Conservation (phyloP, 768 basidiomycete genomes). For the Myochromella boudieri region DNA sequence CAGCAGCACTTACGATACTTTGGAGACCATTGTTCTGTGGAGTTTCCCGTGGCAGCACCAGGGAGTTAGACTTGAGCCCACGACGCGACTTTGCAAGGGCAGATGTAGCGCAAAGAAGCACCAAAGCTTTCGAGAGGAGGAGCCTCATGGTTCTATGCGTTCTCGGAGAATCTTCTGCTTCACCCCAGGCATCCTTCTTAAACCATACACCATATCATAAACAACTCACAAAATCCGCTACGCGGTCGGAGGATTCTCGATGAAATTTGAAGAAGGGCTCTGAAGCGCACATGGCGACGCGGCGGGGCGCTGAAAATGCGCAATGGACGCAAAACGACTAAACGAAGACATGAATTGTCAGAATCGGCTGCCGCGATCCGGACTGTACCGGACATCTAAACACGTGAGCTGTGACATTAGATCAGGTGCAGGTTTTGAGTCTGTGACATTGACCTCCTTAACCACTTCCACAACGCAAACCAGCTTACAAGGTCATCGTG, state of each 20-base stretch:
- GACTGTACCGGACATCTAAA: too few species aligned
- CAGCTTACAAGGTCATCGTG: too few species aligned
- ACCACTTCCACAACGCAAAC: too few species aligned
- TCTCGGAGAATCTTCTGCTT: slow-evolving; percentile 3
- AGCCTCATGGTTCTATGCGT: slow-evolving; percentile 20
- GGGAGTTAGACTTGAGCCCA: neutral
- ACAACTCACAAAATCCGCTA: slow-evolving; percentile 6
- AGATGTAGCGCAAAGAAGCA: slow-evolving; percentile 22
- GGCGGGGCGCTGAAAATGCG: slow-evolving; percentile 1
- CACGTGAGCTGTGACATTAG: too few species aligned
- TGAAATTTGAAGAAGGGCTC: neutral
- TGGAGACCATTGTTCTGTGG: slow-evolving; percentile 29
- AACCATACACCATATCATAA: neutral
- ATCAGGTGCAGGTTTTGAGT: too few species aligned
- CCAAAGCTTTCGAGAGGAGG: slow-evolving; percentile 17
- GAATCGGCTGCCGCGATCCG: too few species aligned
- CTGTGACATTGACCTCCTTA: too few species aligned
- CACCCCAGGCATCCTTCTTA: slow-evolving; percentile 8
- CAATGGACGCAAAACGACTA: neutral
- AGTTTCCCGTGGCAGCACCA: slow-evolving; percentile 19
- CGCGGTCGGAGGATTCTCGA: slow-evolving; percentile 13
- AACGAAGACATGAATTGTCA: too few species aligned
- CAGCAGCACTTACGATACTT: slow-evolving; percentile 24
- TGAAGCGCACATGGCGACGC: neutral
- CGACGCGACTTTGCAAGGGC: slow-evolving; percentile 21